These are phyloP conservation scores for Scalesia atractyloides DNA, from an alignment of 129 eudicot species.

Conservation along the genomic window DNA sequence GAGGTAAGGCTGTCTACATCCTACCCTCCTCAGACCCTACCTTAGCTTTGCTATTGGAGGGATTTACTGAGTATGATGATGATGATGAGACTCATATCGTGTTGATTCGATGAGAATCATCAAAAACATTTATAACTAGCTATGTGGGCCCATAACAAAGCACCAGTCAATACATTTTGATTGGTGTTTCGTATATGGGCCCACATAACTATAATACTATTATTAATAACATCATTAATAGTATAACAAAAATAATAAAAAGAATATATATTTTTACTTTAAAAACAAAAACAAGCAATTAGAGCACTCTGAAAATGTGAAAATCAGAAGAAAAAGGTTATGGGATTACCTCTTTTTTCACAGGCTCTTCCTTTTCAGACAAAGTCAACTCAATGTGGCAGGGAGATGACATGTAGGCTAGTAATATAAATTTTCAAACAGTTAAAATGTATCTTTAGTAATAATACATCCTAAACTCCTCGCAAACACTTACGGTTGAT, in stretches of 20 bases:
- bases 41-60: no score
- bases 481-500: constrained; percentile 21
- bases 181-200: no score
- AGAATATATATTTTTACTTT: not conserved
- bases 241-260: not conserved
- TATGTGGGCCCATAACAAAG: no score
- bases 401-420: constrained; percentile 32
- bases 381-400: constrained; percentile 34
- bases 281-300: not conserved
- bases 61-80: no score
- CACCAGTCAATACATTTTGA: no score
- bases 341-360: constrained; percentile 21
- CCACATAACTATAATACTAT: not conserved
- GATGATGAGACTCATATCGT: no score
- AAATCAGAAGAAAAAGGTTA: not conserved
- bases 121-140: no score
- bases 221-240: not conserved
- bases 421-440: not conserved
- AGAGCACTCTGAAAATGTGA: not conserved
- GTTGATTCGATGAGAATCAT: no score
- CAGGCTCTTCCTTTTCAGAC: constrained; percentile 34
- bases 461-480: not conserved
- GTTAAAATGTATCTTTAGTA: not conserved
- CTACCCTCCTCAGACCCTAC: no score
- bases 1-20: no score